These are phyloP conservation scores for Stipa capillata DNA, from an alignment of 176 grass and related monocot species.

Conservation along the genomic window DNA sequence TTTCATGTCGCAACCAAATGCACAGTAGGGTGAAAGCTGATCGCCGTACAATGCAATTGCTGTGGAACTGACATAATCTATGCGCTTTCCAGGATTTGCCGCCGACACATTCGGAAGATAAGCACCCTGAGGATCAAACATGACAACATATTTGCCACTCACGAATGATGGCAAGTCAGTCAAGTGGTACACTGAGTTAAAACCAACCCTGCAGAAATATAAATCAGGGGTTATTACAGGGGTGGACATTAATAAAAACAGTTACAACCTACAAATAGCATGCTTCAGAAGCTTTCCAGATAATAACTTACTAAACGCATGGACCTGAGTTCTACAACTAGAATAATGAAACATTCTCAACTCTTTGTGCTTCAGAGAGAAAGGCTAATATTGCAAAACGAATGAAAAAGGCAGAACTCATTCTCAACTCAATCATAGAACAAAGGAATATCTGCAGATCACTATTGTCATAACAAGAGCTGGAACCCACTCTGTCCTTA, in stretches of 20 bases:
- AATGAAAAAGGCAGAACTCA: not conserved
- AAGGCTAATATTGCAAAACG: not conserved
- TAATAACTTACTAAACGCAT: not conserved
- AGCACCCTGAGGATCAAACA: slow-evolving; percentile 91
- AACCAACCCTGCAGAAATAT: slow-evolving; percentile 69
- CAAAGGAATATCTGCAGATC: not conserved
- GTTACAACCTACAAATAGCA: not conserved
- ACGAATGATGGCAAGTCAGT: slow-evolving; percentile 94
- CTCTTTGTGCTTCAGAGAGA: not conserved
- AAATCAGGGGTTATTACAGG: not conserved
- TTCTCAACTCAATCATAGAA: not conserved
- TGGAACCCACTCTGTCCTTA: not conserved
- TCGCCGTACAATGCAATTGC: slow-evolving; percentile 62
- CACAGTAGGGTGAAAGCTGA: slow-evolving; percentile 72
- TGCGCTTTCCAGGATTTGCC: slow-evolving; percentile 90
- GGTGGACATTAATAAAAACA: not conserved
- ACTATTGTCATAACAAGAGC: not conserved
- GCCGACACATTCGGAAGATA: slow-evolving; percentile 88
- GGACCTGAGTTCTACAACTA: not conserved
- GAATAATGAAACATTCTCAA: not conserved
- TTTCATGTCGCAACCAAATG: slow-evolving; percentile 90
- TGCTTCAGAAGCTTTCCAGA: not conserved
- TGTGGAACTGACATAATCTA: slow-evolving; percentile 83
- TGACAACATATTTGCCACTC: slow-evolving; percentile 86
- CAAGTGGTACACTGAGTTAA: slow-evolving; percentile 98